Percentiles rank a stretch among this genome's conserved stretches.
Conservation (phyloP, 192 early-diverging fungal genomes). For the Backusella psychrophila region DNA sequence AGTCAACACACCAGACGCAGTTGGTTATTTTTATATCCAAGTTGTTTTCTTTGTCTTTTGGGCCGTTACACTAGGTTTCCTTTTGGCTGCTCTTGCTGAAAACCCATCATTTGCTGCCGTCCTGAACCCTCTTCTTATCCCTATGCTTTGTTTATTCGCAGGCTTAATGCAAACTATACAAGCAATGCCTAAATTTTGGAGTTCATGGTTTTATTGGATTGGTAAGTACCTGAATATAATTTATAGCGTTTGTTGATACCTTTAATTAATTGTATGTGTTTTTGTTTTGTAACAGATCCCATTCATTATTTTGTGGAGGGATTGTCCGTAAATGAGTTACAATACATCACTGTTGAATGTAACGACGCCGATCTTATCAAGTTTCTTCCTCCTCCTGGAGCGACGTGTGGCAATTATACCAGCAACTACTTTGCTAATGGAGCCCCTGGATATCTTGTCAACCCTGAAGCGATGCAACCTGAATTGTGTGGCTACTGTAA, state of each 20-base stretch:
- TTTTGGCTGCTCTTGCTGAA: slow-evolving; percentile 60
- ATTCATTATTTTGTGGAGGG: slow-evolving; percentile 69
- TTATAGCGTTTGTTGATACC: neutral
- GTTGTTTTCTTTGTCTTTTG: slow-evolving; percentile 62
- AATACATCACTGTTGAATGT: slow-evolving; percentile 49
- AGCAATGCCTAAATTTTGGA: slow-evolving; percentile 68
- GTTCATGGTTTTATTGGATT: slow-evolving; percentile 68
- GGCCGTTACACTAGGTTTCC: slow-evolving; percentile 64
- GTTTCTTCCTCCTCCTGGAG: slow-evolving; percentile 55
- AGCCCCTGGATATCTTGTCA: neutral
- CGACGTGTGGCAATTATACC: slow-evolving; percentile 58
- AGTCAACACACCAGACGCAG: slow-evolving; percentile 44
- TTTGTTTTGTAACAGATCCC: slow-evolving; percentile 38
- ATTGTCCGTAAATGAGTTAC: slow-evolving; percentile 57
- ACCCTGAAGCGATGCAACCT: slow-evolving; percentile 21
- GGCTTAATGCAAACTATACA: slow-evolving; percentile 62
- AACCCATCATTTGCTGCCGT: slow-evolving; percentile 56
- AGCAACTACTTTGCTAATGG: neutral
- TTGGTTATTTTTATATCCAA: slow-evolving; percentile 64
- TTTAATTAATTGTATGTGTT: neutral
- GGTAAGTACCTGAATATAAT: slow-evolving; percentile 3
- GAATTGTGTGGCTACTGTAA: slow-evolving; percentile 61
- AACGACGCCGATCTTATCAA: slow-evolving; percentile 44
- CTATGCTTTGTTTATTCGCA: slow-evolving; percentile 65
- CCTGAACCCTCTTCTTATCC: slow-evolving; percentile 65